Evolutionary conservation across 1,139 yeast genomes (phyloP).

Genomic region (Yamadazyma pseudoaaseri): DNA sequence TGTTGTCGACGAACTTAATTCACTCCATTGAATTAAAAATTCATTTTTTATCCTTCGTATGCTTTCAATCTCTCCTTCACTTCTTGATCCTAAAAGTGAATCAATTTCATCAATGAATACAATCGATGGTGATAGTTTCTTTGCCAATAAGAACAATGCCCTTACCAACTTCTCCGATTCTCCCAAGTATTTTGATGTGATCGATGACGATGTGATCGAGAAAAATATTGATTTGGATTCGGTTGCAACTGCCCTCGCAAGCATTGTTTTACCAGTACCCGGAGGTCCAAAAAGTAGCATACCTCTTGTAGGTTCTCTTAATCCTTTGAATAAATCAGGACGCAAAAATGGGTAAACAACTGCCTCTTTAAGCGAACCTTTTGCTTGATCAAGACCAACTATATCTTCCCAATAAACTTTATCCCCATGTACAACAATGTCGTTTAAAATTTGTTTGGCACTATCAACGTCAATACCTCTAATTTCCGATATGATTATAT

Average conservation of each 20-base stretch:
- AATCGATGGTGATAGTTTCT: slow-evolving; percentile 85
- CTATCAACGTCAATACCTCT: slow-evolving; percentile 43
- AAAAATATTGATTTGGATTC: slow-evolving; percentile 94
- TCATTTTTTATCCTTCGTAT: slow-evolving; percentile 91
- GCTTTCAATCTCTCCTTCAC: slow-evolving; percentile 91
- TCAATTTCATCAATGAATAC: slow-evolving; percentile 97
- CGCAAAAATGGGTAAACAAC: slow-evolving; percentile 94
- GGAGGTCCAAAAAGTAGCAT: slow-evolving; percentile 98
- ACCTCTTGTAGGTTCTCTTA: slow-evolving; percentile 95
- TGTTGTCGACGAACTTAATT: slow-evolving; percentile 71
- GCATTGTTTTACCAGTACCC: slow-evolving; percentile 97
- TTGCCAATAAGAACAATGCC: slow-evolving; percentile 83
- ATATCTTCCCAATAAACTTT: slow-evolving; percentile 97
- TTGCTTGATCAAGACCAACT: slow-evolving; percentile 90
- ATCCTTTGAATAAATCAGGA: slow-evolving; percentile 88
- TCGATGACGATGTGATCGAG: slow-evolving; percentile 86
- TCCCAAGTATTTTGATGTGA: slow-evolving; percentile 89
- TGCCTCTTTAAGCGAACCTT: slow-evolving; percentile 87
- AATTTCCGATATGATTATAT: slow-evolving; percentile 35
- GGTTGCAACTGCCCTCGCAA: slow-evolving; percentile 96
- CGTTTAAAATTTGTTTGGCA: slow-evolving; percentile 73
- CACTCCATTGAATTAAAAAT: slow-evolving; percentile 94
- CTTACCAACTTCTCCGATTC: slow-evolving; percentile 93
- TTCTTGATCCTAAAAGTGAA: slow-evolving; percentile 79
- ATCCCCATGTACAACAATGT: slow-evolving; percentile 91